These are phyloP conservation scores for Penicillium cinerascens DNA, from an alignment of 495 filamentous ascomycete genomes.

Conservation along the genomic window DNA sequence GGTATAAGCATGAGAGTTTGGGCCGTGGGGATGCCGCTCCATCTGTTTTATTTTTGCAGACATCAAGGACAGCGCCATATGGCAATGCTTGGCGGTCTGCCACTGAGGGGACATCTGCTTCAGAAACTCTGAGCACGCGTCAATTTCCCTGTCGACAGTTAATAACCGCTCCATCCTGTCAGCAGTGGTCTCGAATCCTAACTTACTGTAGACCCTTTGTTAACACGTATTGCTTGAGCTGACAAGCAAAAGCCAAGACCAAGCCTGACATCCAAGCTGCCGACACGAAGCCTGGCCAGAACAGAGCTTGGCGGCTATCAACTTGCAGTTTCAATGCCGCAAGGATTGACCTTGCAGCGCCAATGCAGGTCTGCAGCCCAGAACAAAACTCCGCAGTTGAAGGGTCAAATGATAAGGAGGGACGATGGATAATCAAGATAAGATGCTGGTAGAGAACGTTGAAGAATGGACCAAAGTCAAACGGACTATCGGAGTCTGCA, in stretches of 20 bases:
- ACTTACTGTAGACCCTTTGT: conserved; percentile 35
- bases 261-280: conserved; percentile 43
- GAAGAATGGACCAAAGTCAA: conserved; percentile 42
- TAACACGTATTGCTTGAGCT: conserved; percentile 36
- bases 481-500: conserved; percentile 15
- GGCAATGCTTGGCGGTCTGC: conserved; percentile 41
- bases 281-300: conserved; percentile 41
- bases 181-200: background rate
- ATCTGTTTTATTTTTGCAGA: conserved; percentile 23
- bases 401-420: conserved; percentile 33
- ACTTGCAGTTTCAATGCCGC: conserved; percentile 30
- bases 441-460: conserved; percentile 65
- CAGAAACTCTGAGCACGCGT: conserved; percentile 28
- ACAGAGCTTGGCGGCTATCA: conserved; percentile 30
- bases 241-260: conserved; percentile 40
- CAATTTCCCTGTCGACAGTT: conserved; percentile 29
- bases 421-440: conserved; percentile 61
- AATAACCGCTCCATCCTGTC: background rate
- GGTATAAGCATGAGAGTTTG: conserved; percentile 14
- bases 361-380: conserved; percentile 40
- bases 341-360: conserved; percentile 36
- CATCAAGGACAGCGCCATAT: conserved; percentile 31
- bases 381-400: conserved; percentile 38
- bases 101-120: conserved; percentile 37
- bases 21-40: background rate